These are phyloP conservation scores for Pichia phayaonensis DNA, from an alignment of 805 yeast species.

Conservation along the genomic window DNA sequence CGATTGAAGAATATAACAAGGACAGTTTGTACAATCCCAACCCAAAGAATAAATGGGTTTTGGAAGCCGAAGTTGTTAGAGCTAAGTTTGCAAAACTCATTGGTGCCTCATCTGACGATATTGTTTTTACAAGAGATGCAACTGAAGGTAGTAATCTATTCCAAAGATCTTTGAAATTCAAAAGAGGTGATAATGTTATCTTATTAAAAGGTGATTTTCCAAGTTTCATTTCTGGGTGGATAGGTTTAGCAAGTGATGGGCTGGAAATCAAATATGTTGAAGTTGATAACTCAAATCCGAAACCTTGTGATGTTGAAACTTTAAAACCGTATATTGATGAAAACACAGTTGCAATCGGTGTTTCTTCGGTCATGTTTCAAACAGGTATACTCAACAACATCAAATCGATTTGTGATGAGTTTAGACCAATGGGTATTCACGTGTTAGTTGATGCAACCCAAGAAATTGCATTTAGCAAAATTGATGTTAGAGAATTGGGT, in stretches of 20 bases:
- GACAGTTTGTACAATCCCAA: background rate
- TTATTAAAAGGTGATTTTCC: slow-evolving; percentile 3
- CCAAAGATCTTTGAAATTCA: slow-evolving; percentile 3
- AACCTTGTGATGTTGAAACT: background rate
- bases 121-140: slow-evolving; percentile 8
- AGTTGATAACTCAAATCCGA: background rate
- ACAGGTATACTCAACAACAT: slow-evolving; percentile 8
- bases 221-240: slow-evolving; percentile 2
- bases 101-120: background rate
- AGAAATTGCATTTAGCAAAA: slow-evolving; percentile 7
- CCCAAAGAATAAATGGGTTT: slow-evolving; percentile 3
- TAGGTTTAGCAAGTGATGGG: background rate
- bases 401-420: slow-evolving; percentile 1
- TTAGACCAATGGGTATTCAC: slow-evolving; percentile 7
- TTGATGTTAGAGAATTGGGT: slow-evolving; percentile 4
- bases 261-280: slow-evolving; percentile 1
- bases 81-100: background rate
- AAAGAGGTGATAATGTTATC: slow-evolving; percentile 6
- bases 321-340: background rate
- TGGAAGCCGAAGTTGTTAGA: background rate
- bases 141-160: slow-evolving; percentile 6
- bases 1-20: background rate
- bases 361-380: slow-evolving; percentile 6
- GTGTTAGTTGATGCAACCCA: slow-evolving; percentile 10
- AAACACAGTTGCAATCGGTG: slow-evolving; percentile 3